These are phyloP conservation scores for Leccinellum rugosiceps DNA, from an alignment of 768 basidiomycete genomes.

Conservation along the genomic window DNA sequence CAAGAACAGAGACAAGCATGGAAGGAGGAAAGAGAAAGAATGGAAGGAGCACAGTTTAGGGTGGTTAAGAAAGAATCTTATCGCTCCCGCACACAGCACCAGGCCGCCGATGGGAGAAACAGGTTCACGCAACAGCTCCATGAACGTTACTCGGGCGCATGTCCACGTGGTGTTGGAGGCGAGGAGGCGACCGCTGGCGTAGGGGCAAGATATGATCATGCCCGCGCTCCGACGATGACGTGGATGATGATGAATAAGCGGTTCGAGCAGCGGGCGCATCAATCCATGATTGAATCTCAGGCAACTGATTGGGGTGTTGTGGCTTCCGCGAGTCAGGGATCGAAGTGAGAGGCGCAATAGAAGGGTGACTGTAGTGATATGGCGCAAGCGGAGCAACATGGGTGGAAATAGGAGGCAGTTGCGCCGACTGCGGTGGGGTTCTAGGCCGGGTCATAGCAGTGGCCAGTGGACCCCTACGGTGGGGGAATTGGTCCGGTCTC, in stretches of 20 bases:
- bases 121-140: constrained; percentile 29
- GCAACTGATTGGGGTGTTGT: constrained; percentile 38
- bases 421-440: constrained; percentile 45
- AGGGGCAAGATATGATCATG: constrained; percentile 30
- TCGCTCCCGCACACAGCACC: constrained; percentile 16
- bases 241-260: constrained; percentile 27
- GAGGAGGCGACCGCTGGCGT: constrained; percentile 33
- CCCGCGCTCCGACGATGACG: constrained; percentile 29
- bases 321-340: constrained; percentile 35
- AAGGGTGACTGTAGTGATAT: constrained; percentile 51
- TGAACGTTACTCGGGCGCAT: constrained; percentile 30
- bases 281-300: constrained; percentile 49
- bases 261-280: constrained; percentile 31
- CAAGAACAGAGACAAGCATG: constrained; percentile 19
- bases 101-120: constrained; percentile 9
- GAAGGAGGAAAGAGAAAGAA: constrained; percentile 5
- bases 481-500: constrained; percentile 77
- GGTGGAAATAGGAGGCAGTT: constrained; percentile 45
- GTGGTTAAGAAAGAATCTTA: not conserved
- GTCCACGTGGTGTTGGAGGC: constrained; percentile 33
- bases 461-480: constrained; percentile 70
- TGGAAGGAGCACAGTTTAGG: constrained; percentile 7
- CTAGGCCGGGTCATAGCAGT: constrained; percentile 44
- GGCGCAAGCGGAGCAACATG: constrained; percentile 40
- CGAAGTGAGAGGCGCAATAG: constrained; percentile 44